Conservation (phyloP, 768 basidiomycete genomes). For the Suillus plorans region DNA sequence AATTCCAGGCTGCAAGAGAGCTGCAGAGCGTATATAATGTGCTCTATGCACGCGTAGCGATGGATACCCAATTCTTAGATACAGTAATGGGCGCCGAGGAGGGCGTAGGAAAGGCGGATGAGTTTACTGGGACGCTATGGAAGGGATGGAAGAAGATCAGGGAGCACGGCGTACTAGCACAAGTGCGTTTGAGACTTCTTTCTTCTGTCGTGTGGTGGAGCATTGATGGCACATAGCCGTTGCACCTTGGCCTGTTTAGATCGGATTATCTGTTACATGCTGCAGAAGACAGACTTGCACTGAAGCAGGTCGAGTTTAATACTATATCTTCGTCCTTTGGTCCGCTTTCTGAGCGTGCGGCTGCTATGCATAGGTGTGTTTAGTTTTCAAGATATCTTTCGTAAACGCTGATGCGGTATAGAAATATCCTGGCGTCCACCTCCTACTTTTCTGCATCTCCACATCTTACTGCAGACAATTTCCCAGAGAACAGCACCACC, state of each 20-base stretch:
- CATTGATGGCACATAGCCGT: conserved; percentile 47
- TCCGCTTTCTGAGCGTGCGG: conserved; percentile 61
- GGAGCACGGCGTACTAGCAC: conserved; percentile 52
- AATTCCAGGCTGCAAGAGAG: conserved; percentile 63
- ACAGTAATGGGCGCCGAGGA: conserved; percentile 74
- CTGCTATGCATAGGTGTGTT: conserved; percentile 74
- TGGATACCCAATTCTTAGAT: conserved; percentile 80
- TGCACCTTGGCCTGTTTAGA: conserved; percentile 88
- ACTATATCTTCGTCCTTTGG: conserved; percentile 95
- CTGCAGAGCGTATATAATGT: conserved; percentile 82
- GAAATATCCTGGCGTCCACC: conserved; percentile 67
- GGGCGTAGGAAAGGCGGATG: conserved; percentile 81
- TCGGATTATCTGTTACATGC: conserved; percentile 92
- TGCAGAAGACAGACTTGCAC: conserved; percentile 33
- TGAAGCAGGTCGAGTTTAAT: conserved; percentile 99
- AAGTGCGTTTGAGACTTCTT: conserved; percentile 39
- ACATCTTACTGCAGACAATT: conserved; percentile 48
- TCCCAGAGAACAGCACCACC: conserved; percentile 74
- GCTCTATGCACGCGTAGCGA: conserved; percentile 81
- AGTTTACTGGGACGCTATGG: conserved; percentile 87
- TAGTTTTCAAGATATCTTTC: background rate
- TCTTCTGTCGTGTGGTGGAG: background rate
- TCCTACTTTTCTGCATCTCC: conserved; percentile 65
- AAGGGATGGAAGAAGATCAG: conserved; percentile 77
- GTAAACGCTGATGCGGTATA: conserved; percentile 25